These are phyloP conservation scores for Vinca major DNA, from an alignment of 305 asterid genomes.

Conservation along the genomic window DNA sequence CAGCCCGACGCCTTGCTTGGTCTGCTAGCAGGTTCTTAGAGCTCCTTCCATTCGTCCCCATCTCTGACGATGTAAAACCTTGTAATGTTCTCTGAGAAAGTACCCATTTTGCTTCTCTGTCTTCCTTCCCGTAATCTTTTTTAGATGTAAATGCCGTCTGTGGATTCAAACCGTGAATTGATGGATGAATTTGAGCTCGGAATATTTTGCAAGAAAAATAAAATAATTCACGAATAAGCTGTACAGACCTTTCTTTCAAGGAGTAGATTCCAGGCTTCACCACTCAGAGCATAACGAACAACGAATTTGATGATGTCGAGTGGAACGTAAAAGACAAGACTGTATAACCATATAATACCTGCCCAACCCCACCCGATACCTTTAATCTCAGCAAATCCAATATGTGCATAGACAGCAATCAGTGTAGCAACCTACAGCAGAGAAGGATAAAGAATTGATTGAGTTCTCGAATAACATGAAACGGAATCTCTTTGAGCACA, in stretches of 20 bases:
- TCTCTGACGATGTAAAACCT: constrained; percentile 13
- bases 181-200: background rate
- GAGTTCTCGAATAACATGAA: background rate
- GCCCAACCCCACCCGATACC: constrained; percentile 35
- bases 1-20: constrained; percentile 21
- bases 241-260: constrained; percentile 24
- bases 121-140: constrained; percentile 24
- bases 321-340: constrained; percentile 24
- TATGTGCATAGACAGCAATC: constrained; percentile 24
- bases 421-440: constrained; percentile 23
- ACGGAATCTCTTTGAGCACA: background rate
- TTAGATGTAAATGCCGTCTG: constrained; percentile 23
- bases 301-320: constrained; percentile 23
- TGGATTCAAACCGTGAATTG: background rate
- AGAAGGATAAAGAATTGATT: background rate
- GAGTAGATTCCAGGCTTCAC: constrained; percentile 29
- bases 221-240: background rate
- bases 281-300: constrained; percentile 22
- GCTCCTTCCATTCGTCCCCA: constrained; percentile 11
- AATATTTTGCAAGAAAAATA: background rate
- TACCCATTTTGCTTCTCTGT: constrained; percentile 21
- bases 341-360: constrained; percentile 31
- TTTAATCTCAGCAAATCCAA: constrained; percentile 21
- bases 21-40: constrained; percentile 20
- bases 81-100: constrained; percentile 18